Evolutionary conservation across 352 stramenopile genomes (phyloP).

Genomic region (Pythium brachiatum): DNA sequence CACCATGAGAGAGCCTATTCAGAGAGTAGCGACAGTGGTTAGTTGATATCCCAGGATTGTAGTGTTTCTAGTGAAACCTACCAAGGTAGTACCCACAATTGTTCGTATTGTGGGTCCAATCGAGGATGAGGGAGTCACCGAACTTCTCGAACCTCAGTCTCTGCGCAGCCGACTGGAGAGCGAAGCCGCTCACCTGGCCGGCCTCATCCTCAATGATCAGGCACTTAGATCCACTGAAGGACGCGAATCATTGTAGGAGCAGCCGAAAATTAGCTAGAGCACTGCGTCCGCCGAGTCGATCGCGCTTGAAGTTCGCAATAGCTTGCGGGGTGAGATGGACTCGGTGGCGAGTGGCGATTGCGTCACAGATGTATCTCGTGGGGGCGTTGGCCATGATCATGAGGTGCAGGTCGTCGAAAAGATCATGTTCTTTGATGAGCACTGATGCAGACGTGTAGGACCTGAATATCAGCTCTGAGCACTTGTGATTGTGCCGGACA

Average conservation of each 20-base stretch:
- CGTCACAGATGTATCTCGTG: too few species aligned
- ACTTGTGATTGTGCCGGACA: too few species aligned
- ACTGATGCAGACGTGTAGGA: too few species aligned
- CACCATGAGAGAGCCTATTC: slow-evolving; percentile 19
- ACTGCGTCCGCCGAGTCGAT: background rate
- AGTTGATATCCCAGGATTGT: background rate
- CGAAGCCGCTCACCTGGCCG: slow-evolving; percentile 8
- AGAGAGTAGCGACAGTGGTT: background rate
- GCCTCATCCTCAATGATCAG: slow-evolving; percentile 6
- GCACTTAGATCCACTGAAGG: background rate
- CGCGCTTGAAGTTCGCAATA: slow-evolving; percentile 8
- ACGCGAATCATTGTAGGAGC: background rate
- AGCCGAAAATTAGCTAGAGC: background rate
- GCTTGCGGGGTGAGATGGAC: too few species aligned
- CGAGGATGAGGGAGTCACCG: slow-evolving; percentile 21
- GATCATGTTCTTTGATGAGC: too few species aligned
- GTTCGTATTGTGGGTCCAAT: slow-evolving; percentile 30
- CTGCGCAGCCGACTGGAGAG: slow-evolving; percentile 15
- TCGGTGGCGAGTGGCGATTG: too few species aligned
- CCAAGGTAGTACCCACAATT: slow-evolving; percentile 21
- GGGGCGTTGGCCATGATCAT: too few species aligned
- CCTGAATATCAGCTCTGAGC: too few species aligned
- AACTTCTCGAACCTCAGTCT: slow-evolving; percentile 12
- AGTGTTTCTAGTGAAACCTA: background rate
- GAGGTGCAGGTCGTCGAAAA: too few species aligned